Conservation (phyloP, 176 grass and related monocot genomes). For the Zoysia pacifica region DNA sequence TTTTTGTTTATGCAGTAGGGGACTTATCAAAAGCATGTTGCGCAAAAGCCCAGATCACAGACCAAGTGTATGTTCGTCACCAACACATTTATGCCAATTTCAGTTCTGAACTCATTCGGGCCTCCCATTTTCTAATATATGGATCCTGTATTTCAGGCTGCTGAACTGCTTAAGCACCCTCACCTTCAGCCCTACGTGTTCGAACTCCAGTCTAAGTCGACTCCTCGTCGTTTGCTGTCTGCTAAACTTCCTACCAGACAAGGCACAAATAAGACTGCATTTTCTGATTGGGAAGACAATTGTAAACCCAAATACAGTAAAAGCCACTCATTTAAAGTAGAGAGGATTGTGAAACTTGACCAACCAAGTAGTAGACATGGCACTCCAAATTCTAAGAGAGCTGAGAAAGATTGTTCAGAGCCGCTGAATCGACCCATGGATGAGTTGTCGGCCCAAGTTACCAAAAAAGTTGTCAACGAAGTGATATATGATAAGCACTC, state of each 20-base stretch:
- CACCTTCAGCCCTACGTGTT: conserved; percentile 76
- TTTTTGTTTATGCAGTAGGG: conserved; percentile 60
- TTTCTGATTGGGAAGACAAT: conserved; percentile 57
- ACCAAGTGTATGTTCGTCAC: conserved; percentile 71
- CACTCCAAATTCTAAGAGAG: conserved; percentile 39
- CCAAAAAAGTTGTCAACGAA: conserved; percentile 50
- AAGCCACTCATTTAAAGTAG: conserved; percentile 57
- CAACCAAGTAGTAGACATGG: conserved; percentile 32
- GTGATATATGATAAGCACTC: conserved; percentile 45
- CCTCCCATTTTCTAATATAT: conserved; percentile 3
- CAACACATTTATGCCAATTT: neutral
- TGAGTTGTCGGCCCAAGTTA: conserved; percentile 50
- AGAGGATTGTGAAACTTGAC: conserved; percentile 54
- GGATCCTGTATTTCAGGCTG: conserved; percentile 58
- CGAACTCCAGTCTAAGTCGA: conserved; percentile 60
- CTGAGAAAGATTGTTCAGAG: conserved; percentile 54
- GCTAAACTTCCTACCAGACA: conserved; percentile 33
- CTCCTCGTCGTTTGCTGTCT: conserved; percentile 41
- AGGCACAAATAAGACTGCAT: conserved; percentile 34
- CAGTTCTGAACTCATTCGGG: conserved; percentile 5
- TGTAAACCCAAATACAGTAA: conserved; percentile 56
- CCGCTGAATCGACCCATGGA: conserved; percentile 38
- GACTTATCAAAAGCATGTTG: conserved; percentile 93
- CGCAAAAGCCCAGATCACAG: conserved; percentile 88
- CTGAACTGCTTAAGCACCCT: conserved; percentile 76